Percentiles rank a stretch among this genome's conserved stretches.
These are phyloP conservation scores for Botryotinia globosa DNA, from an alignment of 2,329 filamentous ascomycete species.

Conservation along the genomic window DNA sequence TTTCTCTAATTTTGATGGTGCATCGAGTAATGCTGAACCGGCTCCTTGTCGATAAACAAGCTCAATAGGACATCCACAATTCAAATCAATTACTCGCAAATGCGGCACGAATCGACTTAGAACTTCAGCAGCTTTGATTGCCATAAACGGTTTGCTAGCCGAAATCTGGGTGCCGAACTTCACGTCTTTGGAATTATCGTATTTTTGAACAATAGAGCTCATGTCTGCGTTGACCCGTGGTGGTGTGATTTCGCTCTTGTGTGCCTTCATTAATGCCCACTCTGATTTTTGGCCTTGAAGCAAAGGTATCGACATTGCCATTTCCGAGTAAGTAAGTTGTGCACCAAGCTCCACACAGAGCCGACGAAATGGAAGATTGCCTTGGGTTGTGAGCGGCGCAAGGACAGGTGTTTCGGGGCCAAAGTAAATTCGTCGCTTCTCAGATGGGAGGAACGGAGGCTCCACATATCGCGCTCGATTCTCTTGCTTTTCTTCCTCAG, in stretches of 20 bases:
- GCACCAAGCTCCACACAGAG: conserved; percentile 87
- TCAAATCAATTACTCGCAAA: conserved; percentile 87
- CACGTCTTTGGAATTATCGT: conserved; percentile 78
- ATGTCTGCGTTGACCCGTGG: conserved; percentile 57
- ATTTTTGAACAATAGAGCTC: conserved; percentile 63
- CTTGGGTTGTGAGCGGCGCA: conserved; percentile 94
- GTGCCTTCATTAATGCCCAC: conserved; percentile 93
- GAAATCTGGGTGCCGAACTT: conserved; percentile 93
- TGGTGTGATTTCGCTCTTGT: conserved; percentile 74
- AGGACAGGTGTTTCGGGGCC: conserved; percentile 87
- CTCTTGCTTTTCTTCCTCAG: conserved; percentile 55
- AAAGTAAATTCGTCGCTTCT: conserved; percentile 93
- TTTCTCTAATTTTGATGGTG: conserved; percentile 83
- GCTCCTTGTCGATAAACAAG: conserved; percentile 84
- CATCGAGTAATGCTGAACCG: conserved; percentile 88
- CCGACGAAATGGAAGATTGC: conserved; percentile 90
- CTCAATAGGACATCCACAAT: conserved; percentile 97
- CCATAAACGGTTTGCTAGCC: conserved; percentile 87
- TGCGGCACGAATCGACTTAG: conserved; percentile 74
- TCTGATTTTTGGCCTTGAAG: conserved; percentile 87
- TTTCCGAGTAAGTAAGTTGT: conserved; percentile 94
- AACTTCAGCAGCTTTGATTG: conserved; percentile 82
- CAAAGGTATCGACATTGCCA: conserved; percentile 89
- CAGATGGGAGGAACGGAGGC: conserved; percentile 81
- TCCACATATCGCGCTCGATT: conserved; percentile 80